phyloP scores from a whole-genome alignment of 1,284 basidiomycete genomes.

The Ustilago cynodontis region DNA sequence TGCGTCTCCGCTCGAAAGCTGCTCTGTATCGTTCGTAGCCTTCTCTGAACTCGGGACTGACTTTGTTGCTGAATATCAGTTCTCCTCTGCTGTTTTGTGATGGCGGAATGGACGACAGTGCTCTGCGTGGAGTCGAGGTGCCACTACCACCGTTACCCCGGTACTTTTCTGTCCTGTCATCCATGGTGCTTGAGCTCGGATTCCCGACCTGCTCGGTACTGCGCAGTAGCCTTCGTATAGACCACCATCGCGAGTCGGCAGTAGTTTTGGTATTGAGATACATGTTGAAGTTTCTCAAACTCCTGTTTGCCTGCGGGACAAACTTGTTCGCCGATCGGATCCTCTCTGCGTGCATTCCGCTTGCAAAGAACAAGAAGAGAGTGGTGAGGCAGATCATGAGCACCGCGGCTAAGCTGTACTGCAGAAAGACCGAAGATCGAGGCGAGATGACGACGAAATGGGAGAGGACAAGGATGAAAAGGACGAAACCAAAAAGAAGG shows the following conservation, averaged over 20 bases:
- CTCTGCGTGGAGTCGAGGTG: constrained; percentile 6
- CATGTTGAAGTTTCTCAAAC: constrained; percentile 93
- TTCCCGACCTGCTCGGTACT: not conserved
- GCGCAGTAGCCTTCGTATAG: constrained; percentile 3
- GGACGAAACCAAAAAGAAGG: constrained; percentile 28
- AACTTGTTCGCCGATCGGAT: constrained; percentile 98
- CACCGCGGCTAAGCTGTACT: constrained; percentile 58
- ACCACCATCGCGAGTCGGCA: constrained; percentile 71
- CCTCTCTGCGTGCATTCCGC: constrained; percentile 95
- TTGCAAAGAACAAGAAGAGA: constrained; percentile 93
- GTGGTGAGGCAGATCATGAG: constrained; percentile 75
- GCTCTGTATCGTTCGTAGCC: constrained; percentile 91
- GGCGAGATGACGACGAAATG: constrained; percentile 77
- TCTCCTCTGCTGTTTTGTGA: constrained; percentile 91
- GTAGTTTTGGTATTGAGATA: constrained; percentile 91
- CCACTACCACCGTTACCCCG: constrained; percentile 7
- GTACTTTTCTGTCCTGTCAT: not conserved
- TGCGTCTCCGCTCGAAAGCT: constrained; percentile 86
- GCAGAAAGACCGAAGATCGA: constrained; percentile 39
- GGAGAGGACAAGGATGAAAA: constrained; percentile 81
- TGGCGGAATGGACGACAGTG: constrained; percentile 84
- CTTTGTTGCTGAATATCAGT: constrained; percentile 91
- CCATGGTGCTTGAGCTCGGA: not conserved
- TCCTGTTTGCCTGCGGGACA: constrained; percentile 93
- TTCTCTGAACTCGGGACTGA: constrained; percentile 85